phyloP scores from a whole-genome alignment of 768 basidiomycete species.

The Russula earlei region DNA sequence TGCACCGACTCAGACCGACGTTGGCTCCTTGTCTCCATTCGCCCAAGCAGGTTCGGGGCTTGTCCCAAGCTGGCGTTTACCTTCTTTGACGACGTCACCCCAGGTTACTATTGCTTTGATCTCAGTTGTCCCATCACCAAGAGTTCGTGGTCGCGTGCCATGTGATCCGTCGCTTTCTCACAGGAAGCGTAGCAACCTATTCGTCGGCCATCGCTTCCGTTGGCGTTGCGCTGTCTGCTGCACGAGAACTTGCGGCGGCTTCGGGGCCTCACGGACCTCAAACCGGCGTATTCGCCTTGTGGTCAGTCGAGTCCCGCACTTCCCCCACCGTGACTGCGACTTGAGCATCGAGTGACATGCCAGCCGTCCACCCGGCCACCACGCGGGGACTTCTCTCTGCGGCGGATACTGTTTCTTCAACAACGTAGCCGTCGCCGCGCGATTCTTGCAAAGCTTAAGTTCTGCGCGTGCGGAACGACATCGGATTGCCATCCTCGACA shows the following conservation, averaged over 20 bases:
- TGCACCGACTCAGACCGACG: not conserved
- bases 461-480: not conserved
- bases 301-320: constrained; percentile 14
- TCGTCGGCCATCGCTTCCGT: constrained; percentile 25
- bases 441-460: constrained; percentile 20
- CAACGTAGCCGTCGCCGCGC: constrained; percentile 28
- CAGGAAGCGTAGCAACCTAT: constrained; percentile 23
- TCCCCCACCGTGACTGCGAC: not conserved
- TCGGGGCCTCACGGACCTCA: not conserved
- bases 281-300: constrained; percentile 22
- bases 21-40: constrained; percentile 15
- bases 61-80: no score
- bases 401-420: constrained; percentile 32
- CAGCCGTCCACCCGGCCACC: constrained; percentile 29
- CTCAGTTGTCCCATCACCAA: constrained; percentile 27
- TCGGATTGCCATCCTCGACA: constrained; percentile 27
- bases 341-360: not conserved
- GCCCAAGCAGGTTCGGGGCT: constrained; percentile 24
- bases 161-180: not conserved
- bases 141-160: constrained; percentile 14
- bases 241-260: constrained; percentile 11
- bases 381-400: constrained; percentile 24
- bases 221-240: constrained; percentile 24
- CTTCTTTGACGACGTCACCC: not conserved
- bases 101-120: constrained; percentile 28